These are phyloP conservation scores for Prunus mira DNA, from an alignment of 306 rosid genomes.

Conservation along the genomic window DNA sequence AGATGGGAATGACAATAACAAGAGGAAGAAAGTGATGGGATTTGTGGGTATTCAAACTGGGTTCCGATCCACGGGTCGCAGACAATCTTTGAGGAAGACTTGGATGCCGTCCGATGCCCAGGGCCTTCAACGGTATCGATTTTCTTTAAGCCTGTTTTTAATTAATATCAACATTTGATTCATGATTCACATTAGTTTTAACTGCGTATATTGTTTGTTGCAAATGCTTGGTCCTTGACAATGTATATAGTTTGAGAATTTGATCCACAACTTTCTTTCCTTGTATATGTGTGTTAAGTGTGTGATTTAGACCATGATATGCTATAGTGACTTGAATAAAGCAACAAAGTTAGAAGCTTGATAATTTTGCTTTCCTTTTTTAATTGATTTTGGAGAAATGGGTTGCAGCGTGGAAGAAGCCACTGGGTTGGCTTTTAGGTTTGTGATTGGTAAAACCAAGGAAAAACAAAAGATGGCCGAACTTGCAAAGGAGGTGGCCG, in stretches of 20 bases:
- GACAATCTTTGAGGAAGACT: slow-evolving; percentile 70
- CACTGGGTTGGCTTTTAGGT: slow-evolving; percentile 91
- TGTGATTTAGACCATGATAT: not conserved
- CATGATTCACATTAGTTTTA: not conserved
- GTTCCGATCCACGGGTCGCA: slow-evolving; percentile 72
- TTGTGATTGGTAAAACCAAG: slow-evolving; percentile 75
- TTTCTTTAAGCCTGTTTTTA: not conserved
- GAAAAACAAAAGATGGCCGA: slow-evolving; percentile 67
- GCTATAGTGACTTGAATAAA: not conserved
- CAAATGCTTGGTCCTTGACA: not conserved
- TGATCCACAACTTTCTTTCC: not conserved
- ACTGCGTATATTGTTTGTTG: not conserved
- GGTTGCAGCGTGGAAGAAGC: slow-evolving; percentile 92
- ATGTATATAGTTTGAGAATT: not conserved
- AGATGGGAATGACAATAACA: not conserved
- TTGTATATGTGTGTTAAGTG: not conserved
- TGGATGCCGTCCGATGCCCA: slow-evolving; percentile 92
- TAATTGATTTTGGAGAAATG: slow-evolving; percentile 25
- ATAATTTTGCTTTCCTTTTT: not conserved
- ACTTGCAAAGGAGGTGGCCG: slow-evolving; percentile 64
- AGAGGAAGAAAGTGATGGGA: slow-evolving; percentile 73
- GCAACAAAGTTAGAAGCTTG: not conserved
- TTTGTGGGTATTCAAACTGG: slow-evolving; percentile 93
- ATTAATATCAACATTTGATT: not conserved
- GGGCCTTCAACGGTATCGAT: slow-evolving; percentile 65